These are phyloP conservation scores for Penicillium janthinellum DNA, from an alignment of 2,329 filamentous ascomycete genomes.

Conservation along the genomic window DNA sequence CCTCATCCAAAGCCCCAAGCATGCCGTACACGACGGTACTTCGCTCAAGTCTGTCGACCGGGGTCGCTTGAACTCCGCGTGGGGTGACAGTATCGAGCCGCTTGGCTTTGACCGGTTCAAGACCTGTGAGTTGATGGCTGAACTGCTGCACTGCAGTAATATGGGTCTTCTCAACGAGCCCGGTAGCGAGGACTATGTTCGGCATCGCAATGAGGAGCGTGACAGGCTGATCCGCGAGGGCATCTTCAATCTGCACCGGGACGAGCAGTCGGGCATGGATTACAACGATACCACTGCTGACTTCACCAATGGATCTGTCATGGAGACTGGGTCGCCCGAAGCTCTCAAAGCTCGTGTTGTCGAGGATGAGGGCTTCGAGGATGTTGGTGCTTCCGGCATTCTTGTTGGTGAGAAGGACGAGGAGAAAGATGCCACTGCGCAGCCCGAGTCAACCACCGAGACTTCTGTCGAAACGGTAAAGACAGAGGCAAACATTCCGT, in stretches of 20 bases:
- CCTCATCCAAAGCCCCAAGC: conserved; percentile 74
- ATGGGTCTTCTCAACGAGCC: conserved; percentile 94
- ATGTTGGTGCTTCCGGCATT: conserved; percentile 71
- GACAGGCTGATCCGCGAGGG: conserved; percentile 78
- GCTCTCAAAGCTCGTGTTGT: conserved; percentile 73
- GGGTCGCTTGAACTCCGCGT: conserved; percentile 79
- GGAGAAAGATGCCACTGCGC: conserved; percentile 37
- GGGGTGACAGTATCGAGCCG: conserved; percentile 87
- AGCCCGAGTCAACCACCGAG: conserved; percentile 21
- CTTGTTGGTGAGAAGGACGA: conserved; percentile 71
- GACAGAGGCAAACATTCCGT: not conserved
- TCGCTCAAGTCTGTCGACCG: conserved; percentile 65
- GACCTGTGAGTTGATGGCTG: conserved; percentile 98
- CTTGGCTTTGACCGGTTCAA: conserved; percentile 98
- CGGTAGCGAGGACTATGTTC: conserved; percentile 85
- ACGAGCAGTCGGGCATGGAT: conserved; percentile 59
- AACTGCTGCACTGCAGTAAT: conserved; percentile 95
- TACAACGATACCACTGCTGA: conserved; percentile 51
- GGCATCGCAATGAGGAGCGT: conserved; percentile 75
- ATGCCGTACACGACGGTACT: conserved; percentile 59
- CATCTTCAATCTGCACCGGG: conserved; percentile 57
- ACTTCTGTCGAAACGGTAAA: conserved; percentile 1
- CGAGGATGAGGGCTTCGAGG: conserved; percentile 92
- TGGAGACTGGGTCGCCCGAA: conserved; percentile 58
- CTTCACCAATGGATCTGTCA: conserved; percentile 46